A percentile compares a stretch with the other conserved stretches of the same genome.
Conservation (phyloP, 257 asterid species). For the Penstemon davidsonii region DNA sequence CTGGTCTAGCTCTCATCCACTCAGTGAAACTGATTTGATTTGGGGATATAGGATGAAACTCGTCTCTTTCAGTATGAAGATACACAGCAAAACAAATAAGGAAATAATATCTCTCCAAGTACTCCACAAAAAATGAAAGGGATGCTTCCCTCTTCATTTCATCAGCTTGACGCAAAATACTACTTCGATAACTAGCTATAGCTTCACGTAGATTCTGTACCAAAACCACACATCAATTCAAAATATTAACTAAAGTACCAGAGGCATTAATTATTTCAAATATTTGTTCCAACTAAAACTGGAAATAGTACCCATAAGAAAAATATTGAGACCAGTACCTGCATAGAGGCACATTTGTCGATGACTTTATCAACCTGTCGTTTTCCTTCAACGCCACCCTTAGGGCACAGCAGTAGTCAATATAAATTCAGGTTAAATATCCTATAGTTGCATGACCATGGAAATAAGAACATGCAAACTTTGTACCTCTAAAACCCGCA, state of each 20-base stretch:
- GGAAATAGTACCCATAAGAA: conserved; percentile 24
- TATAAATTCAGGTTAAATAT: conserved; percentile 37
- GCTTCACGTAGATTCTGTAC: conserved; percentile 95
- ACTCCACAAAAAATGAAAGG: conserved; percentile 95
- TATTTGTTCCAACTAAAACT: conserved; percentile 23
- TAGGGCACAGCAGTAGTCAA: conserved; percentile 50
- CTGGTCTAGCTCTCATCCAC: conserved; percentile 98
- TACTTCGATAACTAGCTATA: conserved; percentile 82
- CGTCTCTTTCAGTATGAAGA: conserved; percentile 83
- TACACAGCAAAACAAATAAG: conserved; percentile 96
- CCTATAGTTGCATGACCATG: conserved; percentile 16
- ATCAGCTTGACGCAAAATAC: conserved; percentile 89
- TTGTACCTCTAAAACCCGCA: conserved; percentile 89
- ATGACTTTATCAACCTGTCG: conserved; percentile 93
- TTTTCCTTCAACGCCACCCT: conserved; percentile 99
- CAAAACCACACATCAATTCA: conserved; percentile 29
- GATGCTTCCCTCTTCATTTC: conserved; percentile 99
- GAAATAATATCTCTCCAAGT: conserved; percentile 97
- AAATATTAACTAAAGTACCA: conserved; percentile 5
- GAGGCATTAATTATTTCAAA: conserved; percentile 28
- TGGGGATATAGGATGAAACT: conserved; percentile 56
- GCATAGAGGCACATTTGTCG: conserved; percentile 97
- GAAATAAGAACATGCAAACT: conserved; percentile 30
- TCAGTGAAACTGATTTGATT: conserved; percentile 77
- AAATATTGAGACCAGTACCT: conserved; percentile 51